Base-by-base conservation (phyloP, 2,329 filamentous ascomycete species). In the Pseudogymnoascus sp. region DNA sequence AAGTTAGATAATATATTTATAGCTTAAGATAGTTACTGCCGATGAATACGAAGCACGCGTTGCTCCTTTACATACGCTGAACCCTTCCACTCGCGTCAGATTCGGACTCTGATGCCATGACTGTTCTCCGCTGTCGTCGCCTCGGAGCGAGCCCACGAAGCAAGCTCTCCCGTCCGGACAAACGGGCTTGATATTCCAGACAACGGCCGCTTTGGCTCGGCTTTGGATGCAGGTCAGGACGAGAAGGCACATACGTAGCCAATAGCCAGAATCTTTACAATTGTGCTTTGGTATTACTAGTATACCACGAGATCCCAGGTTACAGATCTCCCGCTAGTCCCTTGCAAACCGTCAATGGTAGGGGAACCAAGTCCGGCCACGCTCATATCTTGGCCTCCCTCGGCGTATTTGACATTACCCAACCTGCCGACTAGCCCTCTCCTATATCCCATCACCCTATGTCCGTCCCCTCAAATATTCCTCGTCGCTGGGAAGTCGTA, bases 381-480 rank as follows among this genome's bases (percentile, higher is more conserved):
- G 11, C 28, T 8, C n/a, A 54, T 54, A 33, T 35, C 47, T 54
- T 20, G 47, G 28, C 47, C 47, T 54, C 47, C 47, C 47, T 54
- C n/a, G 28, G 28, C 47, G 47, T 54, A 54, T 54, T 54, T 54
- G 47, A 54, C 47, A 35, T 54, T 54, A 54, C 47, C 47, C 47
- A 54, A 54, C 47, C 47, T 35, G 28, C n/a, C 11, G 47, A 28
- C 47, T 6, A 18, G 47, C 47, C 14, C 28, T 33, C 47, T 33
- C 47, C 28, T 14, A 35, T 54, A 18, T 54, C 47, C 47, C 47
- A 54, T 54, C 47, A 54, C 28, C 47, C 47, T 54, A 54, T 54
- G 47, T 54, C 28, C 47, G 9, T 35, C 47, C 47, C 28, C 47
- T 54, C 28, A 28, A 54, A 12, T 35, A 33, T 54, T 35, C 28